Evolutionary conservation across 257 asterid genomes (phyloP).

Genomic region (Capsicum pubescens): DNA sequence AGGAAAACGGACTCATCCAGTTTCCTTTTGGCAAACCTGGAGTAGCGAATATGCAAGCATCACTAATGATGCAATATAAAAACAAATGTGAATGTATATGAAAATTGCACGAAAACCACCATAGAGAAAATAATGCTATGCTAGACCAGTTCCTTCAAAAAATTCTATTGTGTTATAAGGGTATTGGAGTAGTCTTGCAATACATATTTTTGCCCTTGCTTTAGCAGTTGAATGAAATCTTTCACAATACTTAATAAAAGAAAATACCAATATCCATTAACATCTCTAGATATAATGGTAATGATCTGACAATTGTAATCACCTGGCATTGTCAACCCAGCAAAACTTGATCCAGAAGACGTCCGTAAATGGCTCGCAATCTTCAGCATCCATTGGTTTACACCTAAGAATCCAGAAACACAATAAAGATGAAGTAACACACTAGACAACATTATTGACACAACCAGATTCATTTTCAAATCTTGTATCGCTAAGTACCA

Average conservation of each 20-base stretch:
- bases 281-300: neutral
- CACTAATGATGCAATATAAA: neutral
- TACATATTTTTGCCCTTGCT: neutral
- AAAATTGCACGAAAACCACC: neutral
- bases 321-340: constrained; percentile 80
- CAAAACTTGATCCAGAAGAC: constrained; percentile 87
- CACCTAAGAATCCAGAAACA: constrained; percentile 51
- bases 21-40: constrained; percentile 88
- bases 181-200: neutral
- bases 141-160: neutral
- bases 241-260: neutral
- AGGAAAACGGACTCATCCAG: constrained; percentile 74
- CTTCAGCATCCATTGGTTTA: constrained; percentile 95
- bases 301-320: constrained; percentile 20
- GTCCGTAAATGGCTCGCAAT: constrained; percentile 78
- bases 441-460: constrained; percentile 12
- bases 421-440: neutral
- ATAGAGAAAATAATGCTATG: neutral
- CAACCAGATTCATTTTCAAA: neutral
- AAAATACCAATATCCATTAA: constrained; percentile 14
- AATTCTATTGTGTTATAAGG: neutral
- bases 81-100: neutral
- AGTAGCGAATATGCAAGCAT: constrained; percentile 26
- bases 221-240: neutral
- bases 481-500: neutral